Evolutionary conservation across 345 rosid genomes (phyloP).

Genomic region (Salix koriyanagi): DNA sequence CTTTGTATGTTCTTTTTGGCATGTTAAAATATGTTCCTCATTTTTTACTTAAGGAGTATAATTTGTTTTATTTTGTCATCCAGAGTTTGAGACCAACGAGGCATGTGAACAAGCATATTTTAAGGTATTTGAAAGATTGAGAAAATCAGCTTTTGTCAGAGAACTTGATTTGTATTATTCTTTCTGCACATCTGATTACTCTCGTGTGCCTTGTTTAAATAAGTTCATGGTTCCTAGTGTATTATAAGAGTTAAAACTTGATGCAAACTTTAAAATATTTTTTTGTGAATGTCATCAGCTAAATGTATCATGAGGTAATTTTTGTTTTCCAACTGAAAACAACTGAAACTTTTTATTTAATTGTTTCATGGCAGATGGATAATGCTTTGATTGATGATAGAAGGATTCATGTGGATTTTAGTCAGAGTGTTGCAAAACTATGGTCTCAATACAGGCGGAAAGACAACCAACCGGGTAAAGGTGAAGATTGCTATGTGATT

Average conservation of each 20-base stretch:
- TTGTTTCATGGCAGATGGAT: conserved; percentile 64
- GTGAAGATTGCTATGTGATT: conserved; percentile 21
- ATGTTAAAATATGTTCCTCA: background rate
- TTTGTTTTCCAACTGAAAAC: background rate
- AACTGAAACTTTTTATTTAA: background rate
- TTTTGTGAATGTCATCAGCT: too few relatives aligned
- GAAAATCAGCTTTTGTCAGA: background rate
- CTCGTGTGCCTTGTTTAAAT: background rate
- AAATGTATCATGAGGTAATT: background rate
- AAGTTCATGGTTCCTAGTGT: background rate
- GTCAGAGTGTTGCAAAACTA: conserved; percentile 90
- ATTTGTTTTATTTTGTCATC: conserved; percentile 1
- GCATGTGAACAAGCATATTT: conserved; percentile 84
- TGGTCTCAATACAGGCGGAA: conserved; percentile 75
- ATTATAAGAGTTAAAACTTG: background rate
- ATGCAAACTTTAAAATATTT: too few relatives aligned
- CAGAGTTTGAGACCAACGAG: conserved; percentile 76
- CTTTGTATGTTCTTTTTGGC: background rate
- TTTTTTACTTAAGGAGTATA: background rate
- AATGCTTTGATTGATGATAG: conserved; percentile 96
- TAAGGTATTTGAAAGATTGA: conserved; percentile 48
- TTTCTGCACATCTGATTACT: background rate
- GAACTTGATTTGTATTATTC: background rate
- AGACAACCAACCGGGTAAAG: conserved; percentile 49
- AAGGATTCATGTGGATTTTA: conserved; percentile 94